Base-by-base conservation (phyloP, 305 asterid species). In the Rubia peregrina region DNA sequence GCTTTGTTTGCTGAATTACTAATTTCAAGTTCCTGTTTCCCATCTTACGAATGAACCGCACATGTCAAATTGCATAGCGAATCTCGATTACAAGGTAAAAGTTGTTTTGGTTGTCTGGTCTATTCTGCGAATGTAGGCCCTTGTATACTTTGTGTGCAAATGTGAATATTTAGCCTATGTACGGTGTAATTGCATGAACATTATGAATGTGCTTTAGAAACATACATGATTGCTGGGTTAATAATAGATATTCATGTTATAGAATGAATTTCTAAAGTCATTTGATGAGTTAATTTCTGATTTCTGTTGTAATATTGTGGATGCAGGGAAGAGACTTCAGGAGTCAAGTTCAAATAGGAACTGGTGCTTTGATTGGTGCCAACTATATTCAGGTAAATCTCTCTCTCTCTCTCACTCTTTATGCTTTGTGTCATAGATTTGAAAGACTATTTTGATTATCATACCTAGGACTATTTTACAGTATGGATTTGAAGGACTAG, bases 51-150 rank as follows among this genome's bases (percentile, higher is more conserved):
- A 75, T 74, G 98, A 93, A 82, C 95, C 92, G 5, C 97, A 93
- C 84, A 90, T 93, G 97, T 90, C 97, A 0, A 96, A 93, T 69
- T 93, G 90, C 71, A 84, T 90, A 93, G 81, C 85, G 80, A 89
- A 84, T 81, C 91, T 93, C 68, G 98, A 93, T 81, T 93, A 93
- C 75, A 93, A 93, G 98, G 98, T 89, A 82, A 73, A 12, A 33
- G 0, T 26, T 21, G 65, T 69, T 56, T 69, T 68, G n/a, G 64
- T 48, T 61, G 38, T 26, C 17, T 4, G 17, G 40, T 48, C n/a
- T 61, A 4, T 60, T 24, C 24, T 60, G 13, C 21, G 4, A 30
- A 2, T 30, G 9, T 62, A 53, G 40, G 33, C 11, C 63, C 3
- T 5, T 51, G 49, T 11, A 11, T n/a, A 10, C 1, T 53, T 22